These are phyloP conservation scores for Mycena crocata DNA, from an alignment of 768 basidiomycete genomes.

Conservation along the genomic window DNA sequence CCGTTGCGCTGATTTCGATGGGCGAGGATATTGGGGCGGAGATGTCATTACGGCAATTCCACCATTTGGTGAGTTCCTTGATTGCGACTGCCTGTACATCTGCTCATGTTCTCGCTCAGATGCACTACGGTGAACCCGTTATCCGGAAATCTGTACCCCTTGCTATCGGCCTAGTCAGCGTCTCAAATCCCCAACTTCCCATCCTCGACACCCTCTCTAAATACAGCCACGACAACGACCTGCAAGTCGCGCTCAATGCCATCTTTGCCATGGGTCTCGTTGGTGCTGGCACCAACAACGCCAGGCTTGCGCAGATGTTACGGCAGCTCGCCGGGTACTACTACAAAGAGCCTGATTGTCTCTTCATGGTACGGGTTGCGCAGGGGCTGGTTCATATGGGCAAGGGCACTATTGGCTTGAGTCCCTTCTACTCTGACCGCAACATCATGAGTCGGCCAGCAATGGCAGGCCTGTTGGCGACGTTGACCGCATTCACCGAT, in stretches of 20 bases:
- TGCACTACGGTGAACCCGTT: conserved; percentile 96
- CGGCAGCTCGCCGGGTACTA: conserved; percentile 98
- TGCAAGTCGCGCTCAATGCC: conserved; percentile 95
- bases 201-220: conserved; percentile 98
- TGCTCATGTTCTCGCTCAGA: conserved; percentile 62
- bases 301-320: conserved; percentile 96
- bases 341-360: conserved; percentile 94
- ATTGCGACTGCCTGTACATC: background rate
- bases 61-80: conserved; percentile 81
- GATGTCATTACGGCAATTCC: conserved; percentile 98
- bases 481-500: conserved; percentile 93
- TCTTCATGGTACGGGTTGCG: conserved; percentile 96
- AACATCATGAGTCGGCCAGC: conserved; percentile 90
- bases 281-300: conserved; percentile 99
- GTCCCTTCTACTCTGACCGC: conserved; percentile 96
- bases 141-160: conserved; percentile 95
- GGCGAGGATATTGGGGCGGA: conserved; percentile 98
- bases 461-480: conserved; percentile 89
- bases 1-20: conserved; percentile 95
- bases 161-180: conserved; percentile 93
- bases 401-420: conserved; percentile 96
- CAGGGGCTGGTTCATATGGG: conserved; percentile 99
- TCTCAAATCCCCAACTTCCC: conserved; percentile 94
- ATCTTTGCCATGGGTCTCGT: conserved; percentile 99
- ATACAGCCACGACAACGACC: conserved; percentile 98